Evolutionary conservation across 23 red algal species (phyloP).

Genomic region (Chondrus crispus): DNA sequence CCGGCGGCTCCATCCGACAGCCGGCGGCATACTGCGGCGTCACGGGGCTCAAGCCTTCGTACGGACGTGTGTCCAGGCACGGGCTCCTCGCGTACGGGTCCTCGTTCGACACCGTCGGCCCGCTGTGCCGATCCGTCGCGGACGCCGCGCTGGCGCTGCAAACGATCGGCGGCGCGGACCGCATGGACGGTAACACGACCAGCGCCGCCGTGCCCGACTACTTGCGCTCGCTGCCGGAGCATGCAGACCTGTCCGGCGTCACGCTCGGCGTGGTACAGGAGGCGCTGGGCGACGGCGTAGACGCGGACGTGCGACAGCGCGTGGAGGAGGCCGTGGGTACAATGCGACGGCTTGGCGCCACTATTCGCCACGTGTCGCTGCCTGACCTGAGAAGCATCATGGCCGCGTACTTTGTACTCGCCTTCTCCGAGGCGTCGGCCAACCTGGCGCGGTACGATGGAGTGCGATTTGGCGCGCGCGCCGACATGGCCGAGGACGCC

Average conservation of each 20-base stretch:
- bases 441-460: constrained; percentile 97
- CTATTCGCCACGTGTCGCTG: constrained; percentile 45
- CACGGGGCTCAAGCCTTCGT: constrained; percentile 80
- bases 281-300: constrained; percentile 29
- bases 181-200: constrained; percentile 53
- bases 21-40: constrained; percentile 85
- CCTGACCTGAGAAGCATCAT: constrained; percentile 38
- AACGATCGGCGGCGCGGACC: constrained; percentile 79
- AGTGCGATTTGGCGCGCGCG: constrained; percentile 78
- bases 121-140: constrained; percentile 49
- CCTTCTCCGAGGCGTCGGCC: constrained; percentile 84
- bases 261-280: constrained; percentile 69
- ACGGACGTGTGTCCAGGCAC: constrained; percentile 76
- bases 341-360: constrained; percentile 58
- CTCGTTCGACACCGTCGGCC: constrained; percentile 89
- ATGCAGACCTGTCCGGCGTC: constrained; percentile 18
- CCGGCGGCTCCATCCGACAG: constrained; percentile 85
- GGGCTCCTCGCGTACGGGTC: constrained; percentile 90
- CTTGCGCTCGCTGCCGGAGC: not conserved
- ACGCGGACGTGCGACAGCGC: constrained; percentile 5
- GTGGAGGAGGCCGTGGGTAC: constrained; percentile 35
- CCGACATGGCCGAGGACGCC: constrained; percentile 44
- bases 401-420: constrained; percentile 86
- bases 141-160: constrained; percentile 68
- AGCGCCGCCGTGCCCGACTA: constrained; percentile 31